Base-by-base conservation (phyloP, 495 filamentous ascomycete species). In the Hypomontagnella monticulosa region DNA sequence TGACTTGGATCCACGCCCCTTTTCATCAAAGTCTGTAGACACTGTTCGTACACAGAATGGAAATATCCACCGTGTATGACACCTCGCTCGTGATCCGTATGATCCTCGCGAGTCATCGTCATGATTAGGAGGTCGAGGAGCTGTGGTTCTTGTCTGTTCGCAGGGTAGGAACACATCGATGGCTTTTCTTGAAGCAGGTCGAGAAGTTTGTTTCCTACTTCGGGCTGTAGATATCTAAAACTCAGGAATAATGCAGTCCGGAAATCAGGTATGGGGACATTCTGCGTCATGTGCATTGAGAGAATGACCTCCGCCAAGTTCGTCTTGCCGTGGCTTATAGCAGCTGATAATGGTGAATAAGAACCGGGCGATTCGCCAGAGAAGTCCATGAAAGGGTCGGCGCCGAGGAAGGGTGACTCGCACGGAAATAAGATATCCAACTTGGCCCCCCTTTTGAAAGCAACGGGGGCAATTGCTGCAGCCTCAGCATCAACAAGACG, bases 161-260 rank as follows among this genome's bases (percentile, higher is more conserved):
- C n/a, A n/a, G n/a, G n/a, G n/a, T n/a, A n/a, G 16, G 18, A 16
- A 47, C 43, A 47, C 43, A 47, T 47, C 18, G 43, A 47, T 16
- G 43, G 43, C 12, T 47, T 47, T n/a, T 5, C 7, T 19, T 27
- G 18, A 30, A 47, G 43, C 27, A 47, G 18, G 8, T 10, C 43
- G 4, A 47, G 43, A 10, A 47, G 18, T 10, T 11, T 1, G 10
- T 27, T 19, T 16, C 43, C 18, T 4, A 47, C 43, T 47, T 47
- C 18, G 12, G 43, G 43, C 27, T 47, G 43, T 19, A 47, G 27
- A 27, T 30, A 47, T 16, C 43, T 47, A 10, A 47, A 47, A 19
- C 43, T 47, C n/a, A 47, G 43, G 43, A 47, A 47, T 30, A 47
- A 16, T 23, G 43, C 43, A 47, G 43, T 30, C 15, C 18, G 43